These are phyloP conservation scores for Fusarium transvaalense DNA, from an alignment of 2,329 filamentous ascomycete genomes.

Conservation along the genomic window DNA sequence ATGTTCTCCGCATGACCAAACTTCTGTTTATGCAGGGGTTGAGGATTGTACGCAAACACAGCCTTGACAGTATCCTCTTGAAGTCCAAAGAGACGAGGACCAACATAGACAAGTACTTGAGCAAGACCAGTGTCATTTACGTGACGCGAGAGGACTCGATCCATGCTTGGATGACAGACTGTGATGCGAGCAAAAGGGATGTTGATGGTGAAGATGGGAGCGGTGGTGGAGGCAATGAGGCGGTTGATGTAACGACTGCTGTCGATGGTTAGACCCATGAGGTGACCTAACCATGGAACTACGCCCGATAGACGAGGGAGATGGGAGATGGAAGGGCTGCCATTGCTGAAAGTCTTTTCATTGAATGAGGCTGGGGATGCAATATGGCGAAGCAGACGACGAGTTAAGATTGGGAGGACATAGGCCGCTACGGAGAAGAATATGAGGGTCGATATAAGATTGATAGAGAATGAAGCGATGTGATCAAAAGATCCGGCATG, in stretches of 20 bases:
- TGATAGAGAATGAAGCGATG: constrained; percentile 16
- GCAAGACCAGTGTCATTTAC: constrained; percentile 50
- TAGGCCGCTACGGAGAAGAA: constrained; percentile 7
- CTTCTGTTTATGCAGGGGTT: constrained; percentile 47
- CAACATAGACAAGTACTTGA: constrained; percentile 50
- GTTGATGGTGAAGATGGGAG: constrained; percentile 49
- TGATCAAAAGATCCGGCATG: constrained; percentile 1
- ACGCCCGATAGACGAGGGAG: constrained; percentile 39
- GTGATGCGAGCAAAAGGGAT: constrained; percentile 48
- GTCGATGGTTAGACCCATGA: constrained; percentile 43
- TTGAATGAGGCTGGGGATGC: constrained; percentile 11
- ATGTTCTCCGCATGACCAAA: constrained; percentile 46
- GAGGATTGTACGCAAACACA: constrained; percentile 47
- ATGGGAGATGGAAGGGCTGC: constrained; percentile 33
- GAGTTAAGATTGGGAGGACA: constrained; percentile 20
- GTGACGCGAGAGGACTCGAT: constrained; percentile 47
- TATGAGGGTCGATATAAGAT: constrained; percentile 25
- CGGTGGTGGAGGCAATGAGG: constrained; percentile 41
- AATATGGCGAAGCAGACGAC: neutral
- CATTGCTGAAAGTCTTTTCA: constrained; percentile 16
- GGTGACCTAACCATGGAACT: constrained; percentile 47
- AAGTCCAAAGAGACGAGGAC: constrained; percentile 47
- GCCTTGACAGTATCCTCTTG: constrained; percentile 39
- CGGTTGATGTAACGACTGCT: constrained; percentile 48
- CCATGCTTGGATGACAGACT: constrained; percentile 48